A percentile compares a stretch with the other conserved stretches of the same genome.
These are phyloP conservation scores for Venturia aucupariae DNA, from an alignment of 2,329 filamentous ascomycete genomes.

Conservation along the genomic window DNA sequence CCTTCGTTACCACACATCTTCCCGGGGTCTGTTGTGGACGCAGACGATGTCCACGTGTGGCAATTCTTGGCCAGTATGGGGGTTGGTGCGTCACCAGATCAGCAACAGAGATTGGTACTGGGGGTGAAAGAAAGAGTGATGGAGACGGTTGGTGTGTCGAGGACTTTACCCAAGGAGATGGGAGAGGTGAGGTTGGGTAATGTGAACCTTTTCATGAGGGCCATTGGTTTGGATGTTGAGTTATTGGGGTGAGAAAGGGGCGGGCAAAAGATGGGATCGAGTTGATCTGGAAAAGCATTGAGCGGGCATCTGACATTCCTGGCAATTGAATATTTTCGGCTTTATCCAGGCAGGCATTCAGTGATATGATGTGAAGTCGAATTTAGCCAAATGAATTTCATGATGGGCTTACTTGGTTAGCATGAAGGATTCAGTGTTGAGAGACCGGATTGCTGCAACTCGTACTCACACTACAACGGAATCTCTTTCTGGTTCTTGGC, in stretches of 20 bases:
- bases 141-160: slow-evolving; percentile 82
- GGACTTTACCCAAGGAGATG: slow-evolving; percentile 82
- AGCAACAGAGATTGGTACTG: slow-evolving; percentile 88
- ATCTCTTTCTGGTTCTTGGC: too few relatives aligned
- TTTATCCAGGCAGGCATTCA: background rate
- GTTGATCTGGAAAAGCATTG: background rate
- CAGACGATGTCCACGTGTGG: slow-evolving; percentile 95
- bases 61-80: slow-evolving; percentile 94
- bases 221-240: slow-evolving; percentile 96
- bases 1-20: slow-evolving; percentile 78
- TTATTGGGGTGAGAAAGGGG: slow-evolving; percentile 33
- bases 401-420: too few relatives aligned
- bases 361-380: too few relatives aligned
- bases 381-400: background rate
- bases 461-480: too few relatives aligned
- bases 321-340: background rate
- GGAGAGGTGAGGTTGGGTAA: slow-evolving; percentile 74
- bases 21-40: slow-evolving; percentile 79
- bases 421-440: too few relatives aligned
- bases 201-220: slow-evolving; percentile 97
- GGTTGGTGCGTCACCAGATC: slow-evolving; percentile 84
- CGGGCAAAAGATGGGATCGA: background rate
- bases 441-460: too few relatives aligned
- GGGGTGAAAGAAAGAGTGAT: slow-evolving; percentile 97
- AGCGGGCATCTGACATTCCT: background rate